Base-by-base conservation (phyloP, 1,284 basidiomycete species). In the Irpex lacteus region DNA sequence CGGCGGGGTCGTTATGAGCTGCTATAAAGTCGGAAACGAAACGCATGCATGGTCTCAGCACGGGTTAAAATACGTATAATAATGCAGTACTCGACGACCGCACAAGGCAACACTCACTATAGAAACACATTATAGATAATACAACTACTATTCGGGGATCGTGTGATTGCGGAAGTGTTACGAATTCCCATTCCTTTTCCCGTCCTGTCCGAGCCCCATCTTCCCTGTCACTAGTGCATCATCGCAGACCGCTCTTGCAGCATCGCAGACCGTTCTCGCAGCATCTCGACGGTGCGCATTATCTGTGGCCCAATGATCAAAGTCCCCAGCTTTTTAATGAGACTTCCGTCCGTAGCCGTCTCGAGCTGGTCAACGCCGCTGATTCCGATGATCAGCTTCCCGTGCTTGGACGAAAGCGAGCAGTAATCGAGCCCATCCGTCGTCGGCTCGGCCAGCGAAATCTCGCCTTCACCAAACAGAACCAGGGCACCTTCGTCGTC, bases 401-500 rank as follows among this genome's bases (percentile, higher is more conserved):
- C 72, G 49, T 70, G 66, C 19, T 68, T 66, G 37, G 74, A 70
- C 34, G 66, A 64, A 11, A 73, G 63, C 53, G 71, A 60, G 59
- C 67, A 69, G 38, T 63, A 68, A 49, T 67, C 66, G 3, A 68
- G 61, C 13, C 64, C 66, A 44, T 68, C 68, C 40, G 59, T 66
- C 32, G 37, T 47, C 5, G 59, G 32, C 58, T 67, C 61, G 38
- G 60, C 15, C 50, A 58, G 4, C 40, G 49, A n/a, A 56, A 63
- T 18, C 53, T 65, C 62, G 58, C 66, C 62, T 6, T 64, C 11
- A 32, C 67, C 63, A 64, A 71, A 70, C 47, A 73, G 59, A 15
- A 74, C 65, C 54, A 73, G 62, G 37, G 73, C 71, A 60, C 70
- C 68, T 57, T 67, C 63, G 63, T 74, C 73, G 36, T 66, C 61